phyloP scores from a whole-genome alignment of 1,284 basidiomycete species.

The Marasmius oreades region DNA sequence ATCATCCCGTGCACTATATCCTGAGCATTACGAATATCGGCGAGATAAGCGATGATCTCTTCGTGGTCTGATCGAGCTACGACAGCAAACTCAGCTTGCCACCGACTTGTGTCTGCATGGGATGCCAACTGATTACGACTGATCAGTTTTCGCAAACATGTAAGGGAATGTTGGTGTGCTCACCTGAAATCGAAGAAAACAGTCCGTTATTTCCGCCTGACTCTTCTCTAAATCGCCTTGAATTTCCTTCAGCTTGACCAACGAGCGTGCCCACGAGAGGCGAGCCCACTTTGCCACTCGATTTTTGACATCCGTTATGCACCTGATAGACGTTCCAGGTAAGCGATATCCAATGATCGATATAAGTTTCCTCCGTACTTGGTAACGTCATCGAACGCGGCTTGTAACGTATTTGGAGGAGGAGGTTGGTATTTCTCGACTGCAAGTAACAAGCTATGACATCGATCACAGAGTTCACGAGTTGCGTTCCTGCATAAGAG shows the following conservation, averaged over 20 bases:
- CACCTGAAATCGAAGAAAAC: constrained; percentile 14
- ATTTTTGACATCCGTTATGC: not conserved
- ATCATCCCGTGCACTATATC: constrained; percentile 23
- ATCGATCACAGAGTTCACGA: constrained; percentile 36
- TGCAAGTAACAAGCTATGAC: constrained; percentile 38
- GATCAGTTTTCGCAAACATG: not conserved
- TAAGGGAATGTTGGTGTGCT: constrained; percentile 11
- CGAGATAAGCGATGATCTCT: constrained; percentile 36
- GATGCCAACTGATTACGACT: constrained; percentile 33
- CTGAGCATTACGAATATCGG: constrained; percentile 38
- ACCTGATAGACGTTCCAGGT: no score
- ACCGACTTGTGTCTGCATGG: constrained; percentile 38
- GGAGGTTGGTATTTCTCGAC: not conserved
- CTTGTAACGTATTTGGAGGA: constrained; percentile 1
- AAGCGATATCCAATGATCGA: no score
- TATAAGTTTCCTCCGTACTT: not conserved
- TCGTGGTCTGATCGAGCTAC: constrained; percentile 36
- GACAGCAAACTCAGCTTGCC: constrained; percentile 38
- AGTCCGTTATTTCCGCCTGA: not conserved
- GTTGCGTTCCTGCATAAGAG: constrained; percentile 34
- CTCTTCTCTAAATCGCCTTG: not conserved
- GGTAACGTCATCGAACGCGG: not conserved
- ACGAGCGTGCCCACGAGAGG: not conserved
- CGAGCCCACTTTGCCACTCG: not conserved
- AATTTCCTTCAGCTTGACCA: not conserved